These are phyloP conservation scores for Venturia pyrina DNA, from an alignment of 2,329 filamentous ascomycete genomes.

Conservation along the genomic window DNA sequence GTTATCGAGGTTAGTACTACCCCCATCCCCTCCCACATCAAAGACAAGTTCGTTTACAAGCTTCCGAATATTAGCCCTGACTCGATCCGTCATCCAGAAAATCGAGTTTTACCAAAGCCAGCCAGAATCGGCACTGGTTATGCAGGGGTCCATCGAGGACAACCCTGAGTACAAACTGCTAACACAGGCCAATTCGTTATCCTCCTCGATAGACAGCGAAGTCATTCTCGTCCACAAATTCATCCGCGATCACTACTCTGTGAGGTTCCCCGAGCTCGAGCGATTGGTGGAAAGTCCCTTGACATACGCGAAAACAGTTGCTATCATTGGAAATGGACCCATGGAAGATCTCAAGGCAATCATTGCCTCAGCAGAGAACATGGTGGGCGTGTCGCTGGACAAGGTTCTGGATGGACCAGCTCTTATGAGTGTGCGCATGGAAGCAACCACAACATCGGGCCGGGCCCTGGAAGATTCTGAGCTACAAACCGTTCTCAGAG, in stretches of 20 bases:
- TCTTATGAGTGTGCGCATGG: slow-evolving; percentile 90
- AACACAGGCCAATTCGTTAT: slow-evolving; percentile 79
- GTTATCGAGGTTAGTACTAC: slow-evolving; percentile 64
- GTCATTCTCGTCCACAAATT: slow-evolving; percentile 92
- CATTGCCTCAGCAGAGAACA: slow-evolving; percentile 67
- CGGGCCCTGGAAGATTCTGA: slow-evolving; percentile 66
- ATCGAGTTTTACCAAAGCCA: slow-evolving; percentile 64
- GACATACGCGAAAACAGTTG: slow-evolving; percentile 90
- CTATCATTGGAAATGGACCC: slow-evolving; percentile 85
- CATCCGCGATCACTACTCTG: slow-evolving; percentile 89
- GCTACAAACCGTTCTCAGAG: slow-evolving; percentile 61
- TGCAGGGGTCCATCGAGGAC: slow-evolving; percentile 78
- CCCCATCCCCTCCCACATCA: slow-evolving; percentile 17
- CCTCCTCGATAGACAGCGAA: slow-evolving; percentile 87
- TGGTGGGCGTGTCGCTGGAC: slow-evolving; percentile 64
- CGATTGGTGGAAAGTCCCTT: slow-evolving; percentile 81
- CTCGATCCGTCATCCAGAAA: slow-evolving; percentile 53
- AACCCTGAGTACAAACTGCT: slow-evolving; percentile 85
- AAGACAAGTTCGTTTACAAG: slow-evolving; percentile 52
- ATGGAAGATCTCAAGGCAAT: slow-evolving; percentile 79
- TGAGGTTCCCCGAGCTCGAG: slow-evolving; percentile 88
- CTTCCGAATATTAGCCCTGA: slow-evolving; percentile 56
- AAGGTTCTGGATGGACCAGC: slow-evolving; percentile 79
- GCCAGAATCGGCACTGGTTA: slow-evolving; percentile 51
- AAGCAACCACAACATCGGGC: slow-evolving; percentile 83